Evolutionary conservation across 306 rosid species (phyloP), one percentile per base, ranked within the genome.

Genomic region (Geum urbanum): DNA sequence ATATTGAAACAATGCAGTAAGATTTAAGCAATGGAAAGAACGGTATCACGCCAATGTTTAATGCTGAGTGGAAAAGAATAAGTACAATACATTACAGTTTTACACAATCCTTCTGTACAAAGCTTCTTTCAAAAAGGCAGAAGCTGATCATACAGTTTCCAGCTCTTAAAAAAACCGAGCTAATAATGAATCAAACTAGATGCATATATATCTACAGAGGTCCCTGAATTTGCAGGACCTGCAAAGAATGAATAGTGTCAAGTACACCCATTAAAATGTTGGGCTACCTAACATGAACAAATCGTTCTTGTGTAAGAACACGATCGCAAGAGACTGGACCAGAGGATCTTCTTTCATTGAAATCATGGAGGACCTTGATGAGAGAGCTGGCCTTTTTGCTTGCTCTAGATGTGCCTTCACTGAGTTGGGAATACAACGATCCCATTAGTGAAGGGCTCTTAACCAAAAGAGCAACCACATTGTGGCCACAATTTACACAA

Each of bases 361-460:
- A 87, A 52, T 84, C 89, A 57, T 92, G 96, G 56, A 90, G 86
- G 76, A 87, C 48, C 72, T 76, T 84, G 66, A 92, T 86, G 58
- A 92, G 86, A 82, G 84, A 71, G 83, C 86, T 81, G 7, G 94
- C 89, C 77, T 81, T 88, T 72, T 74, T 88, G 76, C 84, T 74
- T 60, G 82, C 87, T 72, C 90, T 66, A 61, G 81, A 81, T 10
- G 98, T 82, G 66, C 96, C 94, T 79, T 84, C 88, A 35, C 84
- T 78, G 7, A 91, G 63, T 70, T 79, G 61, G 37, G 84, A 84
- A 81, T 91, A 94, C 27, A 94, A 78, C 1, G 88, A 77, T 71
- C 79, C 83, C 90, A 91, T 94, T 0, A 91, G 86, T 46, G 84
- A 77, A 69, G 84, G 47, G 70, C 75, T 81, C 81, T 91, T 90